Evolutionary conservation across 495 filamentous ascomycete genomes (phyloP), one percentile per base, ranked within the genome.

Genomic region (Chaetomium fimeti): DNA sequence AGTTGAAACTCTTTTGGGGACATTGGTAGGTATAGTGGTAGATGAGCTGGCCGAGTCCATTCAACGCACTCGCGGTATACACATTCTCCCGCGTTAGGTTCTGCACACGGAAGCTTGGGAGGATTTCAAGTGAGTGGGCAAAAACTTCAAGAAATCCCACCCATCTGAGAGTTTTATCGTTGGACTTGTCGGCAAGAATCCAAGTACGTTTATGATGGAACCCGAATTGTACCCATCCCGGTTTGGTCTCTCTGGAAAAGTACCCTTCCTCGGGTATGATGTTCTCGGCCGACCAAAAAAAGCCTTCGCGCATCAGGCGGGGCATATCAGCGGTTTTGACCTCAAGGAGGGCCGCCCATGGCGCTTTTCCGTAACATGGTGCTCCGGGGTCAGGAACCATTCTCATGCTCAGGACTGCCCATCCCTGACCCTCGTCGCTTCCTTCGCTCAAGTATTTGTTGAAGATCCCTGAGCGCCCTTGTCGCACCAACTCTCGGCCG

Each of bases 261-360:
- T 4, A 28, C 13, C 57, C 57, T 32, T 59, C 40, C 27, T 59
- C 57, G 1, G 42, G 57, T 18, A 59, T 1, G 42, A 59, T 8
- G 42, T 59, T 32, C 20, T 28, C 57, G 57, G 18, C 40, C 13
- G 40, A 59, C 57, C 57, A 59, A 25, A 59, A 59, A 42, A 59
- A 48, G 15, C 57, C 57, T 16, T 59, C 57, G 40, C 57, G 57
- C 57, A 59, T 59, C 40, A 59, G 11, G 3, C 57, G 57, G 7
- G 40, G 11, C 3, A 59, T 18, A 25, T 59, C 57, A 2, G 11
- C 1, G 25, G 15, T 32, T 8, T 2, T 20, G 13, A 59, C 25
- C 2, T 5, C 4, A 5, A 58, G 22, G 13, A 18, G 1, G 22
- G 24, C 56, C 7, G 24, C 38, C 56, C 56, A 58, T 7, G 56